Base-by-base conservation (phyloP, 2,329 filamentous ascomycete species). In the Phialophora macrospora region DNA sequence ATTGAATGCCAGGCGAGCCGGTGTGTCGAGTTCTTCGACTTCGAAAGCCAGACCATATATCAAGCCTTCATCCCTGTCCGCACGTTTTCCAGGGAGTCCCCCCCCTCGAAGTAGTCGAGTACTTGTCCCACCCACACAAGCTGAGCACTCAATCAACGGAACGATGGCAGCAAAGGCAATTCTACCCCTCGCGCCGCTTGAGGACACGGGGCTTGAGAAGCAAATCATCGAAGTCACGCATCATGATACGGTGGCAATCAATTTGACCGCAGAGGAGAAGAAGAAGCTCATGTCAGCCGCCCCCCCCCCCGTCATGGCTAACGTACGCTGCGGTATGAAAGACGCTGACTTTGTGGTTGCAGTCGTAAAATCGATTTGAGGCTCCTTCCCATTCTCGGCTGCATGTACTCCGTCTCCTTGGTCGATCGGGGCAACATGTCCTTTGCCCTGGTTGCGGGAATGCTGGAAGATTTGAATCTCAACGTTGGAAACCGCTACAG, bases 311-410 rank as follows among this genome's bases (percentile, higher is more conserved):
- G 17, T 8, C n/a, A n/a, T 17, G n/a, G 14, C 8, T 17, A 34
- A n/a, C 44, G 6, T 22, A 20, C n/a, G 44, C 44, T 6, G 44
- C 44, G 44, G 44, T 34, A 34, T 34, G 44, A 48, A 48, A 48
- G 17, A 22, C 17, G 44, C 44, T 48, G 44, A 48, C 44, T 3
- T 20, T 8, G 20, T 48, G 1, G 20, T 11, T 48, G 17, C n/a
- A 48, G 44, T 20, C 44, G 44, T 4, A 48, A 48, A 12, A 69
- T 78, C 20, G 79, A 80, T 67, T 64, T 74, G 52, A 75, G 78
- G 24, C 74, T 80, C 1, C 75, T 80, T 12, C 77, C 78, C 4
- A 78, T 78, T 9, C 72, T 80, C 1, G 77, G 76, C 3, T 70
- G 75, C 54, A 75, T 80, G 69, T 79, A 79, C 67, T 77, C 75